Evolutionary conservation across 345 rosid species (phyloP).

Genomic region (Pistacia integerrima): DNA sequence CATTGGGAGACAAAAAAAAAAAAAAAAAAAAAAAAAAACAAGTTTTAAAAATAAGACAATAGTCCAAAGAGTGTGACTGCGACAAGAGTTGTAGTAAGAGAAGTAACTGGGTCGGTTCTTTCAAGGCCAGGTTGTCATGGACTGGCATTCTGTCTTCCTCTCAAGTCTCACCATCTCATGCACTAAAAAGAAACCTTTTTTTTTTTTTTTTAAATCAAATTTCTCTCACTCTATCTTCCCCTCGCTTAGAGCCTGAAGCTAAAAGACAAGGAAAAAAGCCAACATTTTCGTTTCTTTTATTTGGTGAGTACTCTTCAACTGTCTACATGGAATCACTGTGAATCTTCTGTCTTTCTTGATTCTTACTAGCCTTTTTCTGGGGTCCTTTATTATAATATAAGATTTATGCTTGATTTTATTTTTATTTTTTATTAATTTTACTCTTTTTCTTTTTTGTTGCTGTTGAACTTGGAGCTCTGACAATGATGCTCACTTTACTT

Average conservation of each 20-base stretch:
- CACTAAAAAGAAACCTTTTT: constrained; percentile 10
- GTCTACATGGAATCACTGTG: constrained; percentile 31
- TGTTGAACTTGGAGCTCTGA: constrained; percentile 10
- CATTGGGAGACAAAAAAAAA: too few relatives aligned
- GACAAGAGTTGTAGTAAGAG: not conserved
- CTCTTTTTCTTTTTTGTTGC: constrained; percentile 29
- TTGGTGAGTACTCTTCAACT: constrained; percentile 21
- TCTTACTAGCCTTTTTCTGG: constrained; percentile 10
- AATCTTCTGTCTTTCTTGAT: constrained; percentile 27
- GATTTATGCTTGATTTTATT: too few relatives aligned
- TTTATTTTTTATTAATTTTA: not conserved
- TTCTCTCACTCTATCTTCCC: constrained; percentile 3
- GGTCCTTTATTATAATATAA: not conserved
- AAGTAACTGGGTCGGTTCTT: constrained; percentile 32
- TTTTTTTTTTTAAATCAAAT: not conserved
- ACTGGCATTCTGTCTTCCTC: constrained; percentile 42
- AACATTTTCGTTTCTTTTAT: constrained; percentile 19
- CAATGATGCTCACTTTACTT: constrained; percentile 25
- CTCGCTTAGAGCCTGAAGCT: not conserved
- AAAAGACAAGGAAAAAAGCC: not conserved
- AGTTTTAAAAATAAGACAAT: too few relatives aligned
- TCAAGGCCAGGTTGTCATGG: constrained; percentile 52
- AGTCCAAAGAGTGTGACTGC: too few relatives aligned
- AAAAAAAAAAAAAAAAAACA: too few relatives aligned
- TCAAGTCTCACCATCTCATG: not conserved